Evolutionary conservation across 2,329 filamentous ascomycete species (phyloP).

Genomic region (Xylaria sp.): DNA sequence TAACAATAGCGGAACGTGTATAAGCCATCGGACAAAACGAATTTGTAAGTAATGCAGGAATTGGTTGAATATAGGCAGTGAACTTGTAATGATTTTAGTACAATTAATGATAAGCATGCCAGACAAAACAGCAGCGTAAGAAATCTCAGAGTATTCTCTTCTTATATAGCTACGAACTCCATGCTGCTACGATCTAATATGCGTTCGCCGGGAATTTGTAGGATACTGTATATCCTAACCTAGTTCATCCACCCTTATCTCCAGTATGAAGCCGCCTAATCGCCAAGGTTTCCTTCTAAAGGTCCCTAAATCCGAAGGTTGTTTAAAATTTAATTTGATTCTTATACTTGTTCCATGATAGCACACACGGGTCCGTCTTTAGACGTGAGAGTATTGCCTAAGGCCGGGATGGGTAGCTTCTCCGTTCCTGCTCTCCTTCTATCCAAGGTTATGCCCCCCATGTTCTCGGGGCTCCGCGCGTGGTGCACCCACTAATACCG

Average conservation of each 20-base stretch:
- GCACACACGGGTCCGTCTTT: neutral
- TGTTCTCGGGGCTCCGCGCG: neutral
- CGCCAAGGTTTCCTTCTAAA: neutral
- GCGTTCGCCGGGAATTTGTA: neutral
- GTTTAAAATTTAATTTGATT: neutral
- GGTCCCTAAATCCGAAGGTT: neutral
- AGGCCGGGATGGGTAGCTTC: neutral
- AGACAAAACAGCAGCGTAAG: neutral
- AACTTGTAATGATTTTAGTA: neutral
- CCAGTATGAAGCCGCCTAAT: neutral
- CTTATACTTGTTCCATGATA: neutral
- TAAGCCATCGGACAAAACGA: slow-evolving; percentile 25
- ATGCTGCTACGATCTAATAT: neutral
- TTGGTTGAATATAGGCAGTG: neutral
- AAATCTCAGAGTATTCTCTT: neutral
- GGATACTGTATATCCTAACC: neutral
- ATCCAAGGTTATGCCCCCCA: neutral
- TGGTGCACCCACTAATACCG: slow-evolving; percentile 4
- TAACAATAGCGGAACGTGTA: slow-evolving; percentile 51
- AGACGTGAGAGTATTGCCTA: neutral
- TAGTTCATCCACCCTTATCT: neutral
- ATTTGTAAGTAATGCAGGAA: neutral
- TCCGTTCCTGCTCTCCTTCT: neutral
- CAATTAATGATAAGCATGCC: neutral
- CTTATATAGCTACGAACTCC: neutral